phyloP scores from a whole-genome alignment of 2,329 filamentous ascomycete genomes.

The Byssothecium circinans region DNA sequence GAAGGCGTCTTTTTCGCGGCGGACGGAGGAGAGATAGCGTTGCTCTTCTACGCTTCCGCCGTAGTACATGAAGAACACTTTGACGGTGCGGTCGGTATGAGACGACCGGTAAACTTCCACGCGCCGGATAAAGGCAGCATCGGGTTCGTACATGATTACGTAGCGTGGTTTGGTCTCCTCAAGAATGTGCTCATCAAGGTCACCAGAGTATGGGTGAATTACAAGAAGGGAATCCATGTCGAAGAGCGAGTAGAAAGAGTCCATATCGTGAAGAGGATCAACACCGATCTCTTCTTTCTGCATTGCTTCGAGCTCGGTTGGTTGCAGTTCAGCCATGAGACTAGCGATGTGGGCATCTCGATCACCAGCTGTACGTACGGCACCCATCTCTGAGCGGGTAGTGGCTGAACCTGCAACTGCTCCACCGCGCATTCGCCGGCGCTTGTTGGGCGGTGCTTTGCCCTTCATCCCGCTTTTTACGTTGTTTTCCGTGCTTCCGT shows the following conservation, averaged over 20 bases:
- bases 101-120: constrained; percentile 96
- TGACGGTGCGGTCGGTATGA: constrained; percentile 83
- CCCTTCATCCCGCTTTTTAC: constrained; percentile 51
- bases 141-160: constrained; percentile 98
- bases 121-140: constrained; percentile 88
- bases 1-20: constrained; percentile 96
- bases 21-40: constrained; percentile 82
- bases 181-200: constrained; percentile 93
- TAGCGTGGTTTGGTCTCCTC: constrained; percentile 92
- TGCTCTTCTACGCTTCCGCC: constrained; percentile 94
- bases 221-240: constrained; percentile 88
- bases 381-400: constrained; percentile 70
- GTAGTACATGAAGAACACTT: constrained; percentile 97
- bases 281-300: constrained; percentile 72
- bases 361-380: constrained; percentile 75
- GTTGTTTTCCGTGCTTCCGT: constrained; percentile 64
- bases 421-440: constrained; percentile 80
- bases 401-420: constrained; percentile 61
- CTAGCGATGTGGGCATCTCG: constrained; percentile 79
- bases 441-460: constrained; percentile 78
- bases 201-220: constrained; percentile 90
- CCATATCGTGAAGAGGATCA: constrained; percentile 87
- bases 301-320: constrained; percentile 73
- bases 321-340: constrained; percentile 78
- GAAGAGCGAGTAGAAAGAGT: constrained; percentile 87